phyloP scores from a whole-genome alignment of 805 yeast genomes.

The Maudiozyma turicensis region DNA sequence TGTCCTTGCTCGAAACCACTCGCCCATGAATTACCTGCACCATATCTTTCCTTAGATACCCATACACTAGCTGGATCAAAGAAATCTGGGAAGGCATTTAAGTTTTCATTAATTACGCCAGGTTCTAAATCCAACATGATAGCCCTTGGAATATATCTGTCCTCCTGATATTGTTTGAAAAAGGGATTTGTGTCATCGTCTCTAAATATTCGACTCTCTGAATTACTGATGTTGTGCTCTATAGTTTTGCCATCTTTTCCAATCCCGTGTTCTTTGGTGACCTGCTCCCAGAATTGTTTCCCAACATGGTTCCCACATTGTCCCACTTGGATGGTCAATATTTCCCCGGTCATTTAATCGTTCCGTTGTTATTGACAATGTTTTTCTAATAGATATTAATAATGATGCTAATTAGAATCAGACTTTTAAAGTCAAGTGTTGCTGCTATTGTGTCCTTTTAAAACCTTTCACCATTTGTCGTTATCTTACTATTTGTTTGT shows the following conservation, averaged over 20 bases:
- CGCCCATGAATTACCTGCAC: slow-evolving; percentile 97
- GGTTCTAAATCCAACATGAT: slow-evolving; percentile 85
- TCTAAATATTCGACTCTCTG: slow-evolving; percentile 17
- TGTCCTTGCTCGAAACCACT: slow-evolving; percentile 76
- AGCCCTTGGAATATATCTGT: slow-evolving; percentile 82
- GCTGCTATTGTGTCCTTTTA: too few species aligned
- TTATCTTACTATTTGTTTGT: background rate
- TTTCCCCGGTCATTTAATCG: slow-evolving; percentile 46
- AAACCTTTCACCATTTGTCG: background rate
- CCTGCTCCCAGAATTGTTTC: slow-evolving; percentile 82
- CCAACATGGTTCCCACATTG: slow-evolving; percentile 98
- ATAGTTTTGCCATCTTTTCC: slow-evolving; percentile 28
- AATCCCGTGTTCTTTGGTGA: slow-evolving; percentile 82
- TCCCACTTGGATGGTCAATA: slow-evolving; percentile 58
- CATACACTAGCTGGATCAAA: slow-evolving; percentile 79
- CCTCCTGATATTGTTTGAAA: slow-evolving; percentile 65
- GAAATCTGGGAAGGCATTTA: slow-evolving; percentile 44
- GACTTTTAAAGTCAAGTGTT: too few species aligned
- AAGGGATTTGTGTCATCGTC: slow-evolving; percentile 78
- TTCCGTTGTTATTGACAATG: background rate
- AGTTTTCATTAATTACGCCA: slow-evolving; percentile 62
- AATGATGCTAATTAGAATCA: background rate
- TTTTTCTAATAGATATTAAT: background rate
- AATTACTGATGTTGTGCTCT: slow-evolving; percentile 8
- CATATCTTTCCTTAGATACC: slow-evolving; percentile 70